Percentiles rank a stretch among this genome's conserved stretches.
Conservation (phyloP, 208 protist species). For the Trichomonas vaginalis region DNA sequence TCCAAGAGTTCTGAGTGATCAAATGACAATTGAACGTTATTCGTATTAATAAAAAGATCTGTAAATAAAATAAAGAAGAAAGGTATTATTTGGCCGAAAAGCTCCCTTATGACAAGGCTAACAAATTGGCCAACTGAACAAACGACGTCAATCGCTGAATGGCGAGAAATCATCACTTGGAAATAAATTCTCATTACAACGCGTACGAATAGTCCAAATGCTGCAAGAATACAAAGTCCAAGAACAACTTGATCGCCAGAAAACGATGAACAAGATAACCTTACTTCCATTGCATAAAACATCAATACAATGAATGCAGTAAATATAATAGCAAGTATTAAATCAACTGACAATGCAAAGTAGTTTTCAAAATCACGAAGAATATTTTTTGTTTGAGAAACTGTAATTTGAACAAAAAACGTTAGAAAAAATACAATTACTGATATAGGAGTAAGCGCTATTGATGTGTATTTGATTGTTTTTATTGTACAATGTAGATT, state of each 20-base stretch:
- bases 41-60: neutral
- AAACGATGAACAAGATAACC: neutral
- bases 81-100: neutral
- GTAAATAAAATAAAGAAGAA: neutral
- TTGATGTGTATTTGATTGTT: neutral
- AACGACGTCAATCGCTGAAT: neutral
- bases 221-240: neutral
- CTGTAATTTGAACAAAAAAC: neutral
- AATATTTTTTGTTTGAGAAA: neutral
- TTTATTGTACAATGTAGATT: neutral
- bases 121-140: neutral
- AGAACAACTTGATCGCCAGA: neutral
- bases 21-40: neutral
- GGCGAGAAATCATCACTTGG: neutral
- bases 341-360: neutral
- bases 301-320: neutral
- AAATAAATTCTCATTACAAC: neutral
- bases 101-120: neutral
- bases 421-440: neutral
- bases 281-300: neutral
- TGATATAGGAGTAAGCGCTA: neutral
- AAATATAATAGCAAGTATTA: neutral
- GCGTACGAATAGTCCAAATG: neutral
- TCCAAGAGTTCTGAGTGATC: neutral
- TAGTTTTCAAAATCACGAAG: neutral